Conservation (phyloP, 1,139 yeast genomes). For the Debaryomyces udenii region DNA sequence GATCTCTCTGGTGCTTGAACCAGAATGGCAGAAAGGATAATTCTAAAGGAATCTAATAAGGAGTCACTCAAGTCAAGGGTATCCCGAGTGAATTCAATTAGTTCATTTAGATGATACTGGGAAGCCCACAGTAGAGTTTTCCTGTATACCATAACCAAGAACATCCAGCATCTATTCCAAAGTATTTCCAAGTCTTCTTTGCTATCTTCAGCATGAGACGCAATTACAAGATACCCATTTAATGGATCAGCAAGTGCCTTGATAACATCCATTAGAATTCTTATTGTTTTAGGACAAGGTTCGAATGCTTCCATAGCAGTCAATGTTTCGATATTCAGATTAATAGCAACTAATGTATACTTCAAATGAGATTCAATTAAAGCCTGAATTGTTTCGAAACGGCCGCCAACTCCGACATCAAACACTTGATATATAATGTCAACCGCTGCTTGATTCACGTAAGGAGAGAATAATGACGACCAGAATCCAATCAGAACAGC, state of each 20-base stretch:
- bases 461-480: conserved; percentile 68
- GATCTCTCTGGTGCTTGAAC: conserved; percentile 16
- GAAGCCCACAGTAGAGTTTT: conserved; percentile 77
- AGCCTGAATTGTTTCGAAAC: conserved; percentile 70
- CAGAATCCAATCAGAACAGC: conserved; percentile 57
- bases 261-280: conserved; percentile 74
- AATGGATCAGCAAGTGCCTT: conserved; percentile 68
- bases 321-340: conserved; percentile 47
- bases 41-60: conserved; percentile 65
- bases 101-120: conserved; percentile 54
- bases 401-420: conserved; percentile 59
- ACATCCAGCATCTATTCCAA: conserved; percentile 76
- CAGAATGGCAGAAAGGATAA: conserved; percentile 44
- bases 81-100: conserved; percentile 84
- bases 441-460: conserved; percentile 66
- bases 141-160: conserved; percentile 67
- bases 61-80: conserved; percentile 76
- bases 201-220: conserved; percentile 13
- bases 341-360: conserved; percentile 51
- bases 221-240: conserved; percentile 45
- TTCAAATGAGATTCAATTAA: conserved; percentile 49
- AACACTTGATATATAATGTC: conserved; percentile 75
- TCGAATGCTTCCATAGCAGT: conserved; percentile 58
- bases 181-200: conserved; percentile 27
- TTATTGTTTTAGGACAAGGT: conserved; percentile 75